phyloP scores from a whole-genome alignment of 2,329 filamentous ascomycete genomes.

The Cladosporium sp. region DNA sequence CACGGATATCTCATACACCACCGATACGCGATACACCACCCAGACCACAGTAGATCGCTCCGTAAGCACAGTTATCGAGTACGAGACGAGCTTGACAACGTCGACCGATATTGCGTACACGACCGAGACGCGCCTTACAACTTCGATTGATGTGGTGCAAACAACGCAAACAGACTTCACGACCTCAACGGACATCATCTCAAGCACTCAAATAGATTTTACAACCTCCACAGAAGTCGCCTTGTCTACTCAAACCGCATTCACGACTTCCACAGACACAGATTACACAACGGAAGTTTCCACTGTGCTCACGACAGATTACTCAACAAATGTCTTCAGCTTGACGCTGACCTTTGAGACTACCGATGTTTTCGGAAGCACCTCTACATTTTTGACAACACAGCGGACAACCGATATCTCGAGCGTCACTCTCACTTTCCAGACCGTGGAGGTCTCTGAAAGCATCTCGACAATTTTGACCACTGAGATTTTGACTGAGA shows the following conservation, averaged over 20 bases:
- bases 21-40: slow-evolving; percentile 2
- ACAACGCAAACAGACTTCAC: background rate
- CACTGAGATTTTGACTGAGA: background rate
- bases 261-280: background rate
- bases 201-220: background rate
- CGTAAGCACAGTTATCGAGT: slow-evolving; percentile 2
- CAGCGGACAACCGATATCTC: background rate
- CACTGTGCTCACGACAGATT: background rate
- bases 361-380: slow-evolving; percentile 6
- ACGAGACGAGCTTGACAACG: slow-evolving; percentile 1
- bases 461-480: background rate
- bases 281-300: background rate
- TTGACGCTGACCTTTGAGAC: background rate
- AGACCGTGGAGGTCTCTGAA: background rate
- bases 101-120: background rate
- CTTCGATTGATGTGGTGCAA: background rate
- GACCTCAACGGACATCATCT: background rate
- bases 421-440: background rate
- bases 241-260: background rate
- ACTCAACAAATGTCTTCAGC: background rate
- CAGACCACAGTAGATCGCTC: background rate
- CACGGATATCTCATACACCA: slow-evolving; percentile 8
- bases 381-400: background rate
- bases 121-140: background rate
- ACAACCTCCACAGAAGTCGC: background rate